These are phyloP conservation scores for Barnettozyma hawaiiensis DNA, from an alignment of 1,139 yeast species.

Conservation along the genomic window DNA sequence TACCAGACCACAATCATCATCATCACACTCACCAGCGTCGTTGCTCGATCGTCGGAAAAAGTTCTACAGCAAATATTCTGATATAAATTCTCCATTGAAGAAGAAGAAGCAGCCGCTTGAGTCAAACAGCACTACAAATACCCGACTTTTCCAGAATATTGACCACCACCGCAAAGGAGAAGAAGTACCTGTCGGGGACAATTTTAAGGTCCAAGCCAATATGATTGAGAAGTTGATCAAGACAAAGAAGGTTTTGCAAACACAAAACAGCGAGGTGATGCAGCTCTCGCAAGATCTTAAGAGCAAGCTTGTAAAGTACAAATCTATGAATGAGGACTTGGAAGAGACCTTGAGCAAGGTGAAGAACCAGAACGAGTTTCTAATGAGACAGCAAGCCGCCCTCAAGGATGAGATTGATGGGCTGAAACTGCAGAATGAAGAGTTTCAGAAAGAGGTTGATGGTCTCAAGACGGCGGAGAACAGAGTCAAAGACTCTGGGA, in stretches of 20 bases:
- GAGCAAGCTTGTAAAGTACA: conserved; percentile 23
- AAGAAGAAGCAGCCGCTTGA: background rate
- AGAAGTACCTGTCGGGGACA: conserved; percentile 21
- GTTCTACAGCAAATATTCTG: conserved; percentile 16
- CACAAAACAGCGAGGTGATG: conserved; percentile 13
- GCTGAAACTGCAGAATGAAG: conserved; percentile 7
- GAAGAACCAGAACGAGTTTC: conserved; percentile 7
- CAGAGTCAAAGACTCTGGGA: background rate
- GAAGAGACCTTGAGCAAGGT: conserved; percentile 11
- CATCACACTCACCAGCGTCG: no score
- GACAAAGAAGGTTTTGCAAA: conserved; percentile 18
- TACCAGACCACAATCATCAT: conserved; percentile 7
- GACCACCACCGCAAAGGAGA: no score
- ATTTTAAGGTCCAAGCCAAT: conserved; percentile 21
- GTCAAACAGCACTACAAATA: conserved; percentile 15
- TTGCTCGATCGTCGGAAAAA: conserved; percentile 14
- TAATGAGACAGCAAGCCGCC: background rate
- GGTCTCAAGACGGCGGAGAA: background rate
- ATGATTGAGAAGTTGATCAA: conserved; percentile 24
- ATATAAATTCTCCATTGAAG: conserved; percentile 11
- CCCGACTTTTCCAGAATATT: conserved; percentile 21
- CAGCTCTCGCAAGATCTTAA: conserved; percentile 19
- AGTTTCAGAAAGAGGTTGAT: conserved; percentile 2
- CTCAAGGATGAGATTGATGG: conserved; percentile 7
- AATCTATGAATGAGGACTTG: conserved; percentile 17